Evolutionary conservation across 2,329 filamentous ascomycete genomes (phyloP), one percentile per base, ranked within the genome.

Genomic region (Clonostachys chloroleuca): DNA sequence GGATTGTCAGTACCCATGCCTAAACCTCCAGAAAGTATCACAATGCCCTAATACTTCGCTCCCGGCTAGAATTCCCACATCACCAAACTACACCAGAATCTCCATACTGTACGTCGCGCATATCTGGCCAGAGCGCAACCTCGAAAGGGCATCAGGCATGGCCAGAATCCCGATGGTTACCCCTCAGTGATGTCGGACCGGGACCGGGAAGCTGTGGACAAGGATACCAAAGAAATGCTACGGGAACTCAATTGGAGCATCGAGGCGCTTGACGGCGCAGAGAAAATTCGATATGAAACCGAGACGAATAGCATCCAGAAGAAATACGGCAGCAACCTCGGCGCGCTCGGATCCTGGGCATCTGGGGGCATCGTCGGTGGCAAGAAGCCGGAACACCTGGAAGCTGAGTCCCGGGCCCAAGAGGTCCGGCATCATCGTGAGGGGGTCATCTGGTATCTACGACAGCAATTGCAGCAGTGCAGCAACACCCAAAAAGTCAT

Each of bases 191-290:
- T 97, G 39, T 92, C 85, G 41, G 89, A 96, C 62, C 74, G 79
- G 16, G 86, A 97, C 60, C 84, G 91, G 56, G 90, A 95, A 62
- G 81, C 89, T 49, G 87, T 97, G 56, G 92, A 97, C 61, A 84
- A 87, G 42, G 86, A 92, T 58, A 90, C 92, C 9, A 94, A 95
- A 61, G 78, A 86, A 49, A 81, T 95, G 57, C 82, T 97, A 49
- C 86, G 89, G 52, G 87, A 95, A 64, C 81, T 97, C 51, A 91
- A 94, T 61, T 80, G 82, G 46, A 86, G 87, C 45, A 95, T 97
- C 59, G 79, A 81, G 35, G 82, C 84, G 40, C 81, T 97, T 20
- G 83, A 89, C 54, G 86, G 91, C 44, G 89, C 91, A 6, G 92
- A 96, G 65, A 77, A 87, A 57, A 75, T 95, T 51, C 86, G 92